Percentiles rank a stretch among this genome's conserved stretches.
These are phyloP conservation scores for Craterostigma plantagineum DNA, from an alignment of 257 asterid species.

Conservation along the genomic window DNA sequence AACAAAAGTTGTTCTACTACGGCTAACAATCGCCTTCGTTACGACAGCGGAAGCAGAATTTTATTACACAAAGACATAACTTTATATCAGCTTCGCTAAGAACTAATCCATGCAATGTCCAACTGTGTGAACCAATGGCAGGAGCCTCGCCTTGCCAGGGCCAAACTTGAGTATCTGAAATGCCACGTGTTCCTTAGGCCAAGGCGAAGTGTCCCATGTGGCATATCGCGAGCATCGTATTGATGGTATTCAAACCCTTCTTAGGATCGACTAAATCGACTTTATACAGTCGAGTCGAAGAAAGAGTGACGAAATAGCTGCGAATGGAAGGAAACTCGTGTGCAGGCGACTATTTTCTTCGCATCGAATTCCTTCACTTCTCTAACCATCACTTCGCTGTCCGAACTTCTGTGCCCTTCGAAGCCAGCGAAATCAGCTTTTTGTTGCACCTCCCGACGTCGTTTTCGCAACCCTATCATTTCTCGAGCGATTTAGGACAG, in stretches of 20 bases:
- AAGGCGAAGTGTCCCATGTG: constrained; percentile 8
- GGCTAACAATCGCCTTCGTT: too few species aligned
- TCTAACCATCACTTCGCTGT: neutral
- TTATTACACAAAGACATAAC: too few species aligned
- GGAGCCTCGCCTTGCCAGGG: constrained; percentile 11
- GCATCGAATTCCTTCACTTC: neutral
- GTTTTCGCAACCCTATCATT: constrained; percentile 4
- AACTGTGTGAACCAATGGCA: constrained; percentile 7
- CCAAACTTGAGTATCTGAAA: constrained; percentile 3
- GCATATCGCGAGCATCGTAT: constrained; percentile 4
- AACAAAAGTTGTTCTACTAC: too few species aligned
- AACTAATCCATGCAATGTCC: constrained; percentile 8
- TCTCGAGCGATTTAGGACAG: constrained; percentile 7
- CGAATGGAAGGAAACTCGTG: constrained; percentile 10
- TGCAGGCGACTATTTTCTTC: constrained; percentile 5
- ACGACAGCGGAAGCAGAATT: too few species aligned
- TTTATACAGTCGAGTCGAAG: neutral
- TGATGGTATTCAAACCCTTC: neutral
- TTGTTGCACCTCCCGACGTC: constrained; percentile 9
- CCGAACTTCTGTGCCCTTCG: neutral
- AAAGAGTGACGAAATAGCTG: constrained; percentile 7
- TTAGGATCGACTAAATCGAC: neutral
- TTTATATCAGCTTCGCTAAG: too few species aligned
- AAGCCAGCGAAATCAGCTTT: neutral
- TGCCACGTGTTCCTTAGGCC: constrained; percentile 4